These are phyloP conservation scores for Cadophora sp. DNA, from an alignment of 2,329 filamentous ascomycete species.

Conservation along the genomic window DNA sequence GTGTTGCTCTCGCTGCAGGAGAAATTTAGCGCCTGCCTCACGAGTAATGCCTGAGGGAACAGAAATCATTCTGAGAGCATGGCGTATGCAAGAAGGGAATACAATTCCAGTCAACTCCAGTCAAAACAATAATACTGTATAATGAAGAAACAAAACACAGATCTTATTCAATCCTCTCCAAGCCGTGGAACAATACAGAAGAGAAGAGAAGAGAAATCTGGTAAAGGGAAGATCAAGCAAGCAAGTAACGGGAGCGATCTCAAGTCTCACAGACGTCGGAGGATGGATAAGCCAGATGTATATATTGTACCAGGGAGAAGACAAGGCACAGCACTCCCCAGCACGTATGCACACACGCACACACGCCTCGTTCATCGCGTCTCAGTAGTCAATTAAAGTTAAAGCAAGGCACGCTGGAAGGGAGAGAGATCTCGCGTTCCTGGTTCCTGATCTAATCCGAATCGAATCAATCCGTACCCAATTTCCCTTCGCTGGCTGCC, in stretches of 20 bases:
- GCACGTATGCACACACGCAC: not conserved
- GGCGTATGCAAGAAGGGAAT: not conserved
- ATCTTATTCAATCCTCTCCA: not conserved
- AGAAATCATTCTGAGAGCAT: conserved; percentile 19
- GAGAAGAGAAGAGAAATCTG: conserved; percentile 9
- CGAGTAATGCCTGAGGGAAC: conserved; percentile 4
- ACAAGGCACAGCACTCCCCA: not conserved
- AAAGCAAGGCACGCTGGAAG: conserved; percentile 3
- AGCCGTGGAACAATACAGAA: not conserved
- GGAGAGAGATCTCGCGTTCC: not conserved
- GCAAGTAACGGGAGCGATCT: conserved; percentile 10
- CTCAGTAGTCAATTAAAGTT: conserved; percentile 3
- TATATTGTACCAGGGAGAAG: conserved; percentile 7
- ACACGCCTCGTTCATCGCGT: conserved; percentile 9
- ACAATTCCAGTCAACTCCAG: not conserved
- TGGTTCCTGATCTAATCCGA: conserved; percentile 10
- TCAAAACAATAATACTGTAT: not conserved
- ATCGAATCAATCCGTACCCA: not conserved
- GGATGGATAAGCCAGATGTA: conserved; percentile 6
- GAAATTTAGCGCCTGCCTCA: conserved; percentile 9
- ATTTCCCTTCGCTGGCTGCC: conserved; percentile 7
- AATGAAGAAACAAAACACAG: not conserved
- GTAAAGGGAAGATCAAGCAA: conserved; percentile 8
- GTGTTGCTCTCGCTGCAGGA: conserved; percentile 18
- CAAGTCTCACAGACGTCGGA: conserved; percentile 23